A percentile compares a stretch with the other conserved stretches of the same genome.
These are phyloP conservation scores for Debaryomyces hansenii DNA, from an alignment of 805 yeast species.

Conservation along the genomic window DNA sequence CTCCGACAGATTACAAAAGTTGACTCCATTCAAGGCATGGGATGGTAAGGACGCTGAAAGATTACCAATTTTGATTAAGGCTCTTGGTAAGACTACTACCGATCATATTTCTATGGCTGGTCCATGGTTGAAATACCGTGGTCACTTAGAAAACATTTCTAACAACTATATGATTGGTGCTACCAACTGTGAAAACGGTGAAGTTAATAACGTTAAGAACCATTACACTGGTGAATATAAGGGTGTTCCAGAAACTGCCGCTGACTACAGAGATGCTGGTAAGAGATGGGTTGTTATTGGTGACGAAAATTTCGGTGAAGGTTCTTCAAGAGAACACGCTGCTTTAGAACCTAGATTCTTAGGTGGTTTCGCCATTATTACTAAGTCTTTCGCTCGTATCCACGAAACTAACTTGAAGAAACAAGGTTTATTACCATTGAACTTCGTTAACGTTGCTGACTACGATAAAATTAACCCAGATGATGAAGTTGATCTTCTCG, in stretches of 20 bases:
- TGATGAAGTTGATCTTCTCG: slow-evolving; percentile 85
- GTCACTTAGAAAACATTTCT: slow-evolving; percentile 97
- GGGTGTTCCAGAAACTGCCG: slow-evolving; percentile 97
- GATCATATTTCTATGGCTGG: slow-evolving; percentile 99
- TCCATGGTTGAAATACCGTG: slow-evolving; percentile 99
- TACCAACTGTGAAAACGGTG: slow-evolving; percentile 91
- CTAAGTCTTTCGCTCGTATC: slow-evolving; percentile 97
- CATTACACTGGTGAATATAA: slow-evolving; percentile 86
- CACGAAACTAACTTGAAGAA: slow-evolving; percentile 99
- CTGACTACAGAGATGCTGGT: slow-evolving; percentile 90
- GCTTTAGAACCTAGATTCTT: slow-evolving; percentile 99
- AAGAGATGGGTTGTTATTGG: slow-evolving; percentile 96
- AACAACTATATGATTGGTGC: slow-evolving; percentile 99
- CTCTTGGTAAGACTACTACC: slow-evolving; percentile 97
- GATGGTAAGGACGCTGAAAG: slow-evolving; percentile 89
- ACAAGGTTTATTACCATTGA: slow-evolving; percentile 97
- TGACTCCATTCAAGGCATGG: slow-evolving; percentile 95
- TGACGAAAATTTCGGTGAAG: slow-evolving; percentile 99
- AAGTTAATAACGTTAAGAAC: slow-evolving; percentile 90
- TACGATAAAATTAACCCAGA: slow-evolving; percentile 92
- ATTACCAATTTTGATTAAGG: slow-evolving; percentile 94
- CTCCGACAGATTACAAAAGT: slow-evolving; percentile 93
- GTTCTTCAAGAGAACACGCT: slow-evolving; percentile 99
- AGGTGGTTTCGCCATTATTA: slow-evolving; percentile 97
- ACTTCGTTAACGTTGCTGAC: slow-evolving; percentile 84